phyloP scores from a whole-genome alignment of 371 early-diverging fungal genomes.

The Circinella minor region DNA sequence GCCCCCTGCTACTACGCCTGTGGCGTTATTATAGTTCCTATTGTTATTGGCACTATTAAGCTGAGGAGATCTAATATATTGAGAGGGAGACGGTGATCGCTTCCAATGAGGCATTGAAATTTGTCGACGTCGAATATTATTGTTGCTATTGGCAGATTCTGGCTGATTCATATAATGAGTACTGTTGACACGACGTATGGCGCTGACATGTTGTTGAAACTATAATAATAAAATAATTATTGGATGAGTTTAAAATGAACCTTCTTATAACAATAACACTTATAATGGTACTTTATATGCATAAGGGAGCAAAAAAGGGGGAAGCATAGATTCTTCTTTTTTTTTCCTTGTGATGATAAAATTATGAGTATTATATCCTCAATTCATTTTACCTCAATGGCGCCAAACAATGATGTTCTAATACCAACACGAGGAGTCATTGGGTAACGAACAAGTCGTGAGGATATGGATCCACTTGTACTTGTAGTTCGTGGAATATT shows the following conservation, averaged over 20 bases:
- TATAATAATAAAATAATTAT: constrained; percentile 13
- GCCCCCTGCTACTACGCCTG: neutral
- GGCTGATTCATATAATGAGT: constrained; percentile 11
- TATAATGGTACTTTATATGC: too few relatives aligned
- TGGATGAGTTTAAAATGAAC: constrained; percentile 18
- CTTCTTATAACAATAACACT: neutral
- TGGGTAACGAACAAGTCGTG: constrained; percentile 32
- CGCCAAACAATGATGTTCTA: constrained; percentile 52
- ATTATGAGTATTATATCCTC: neutral
- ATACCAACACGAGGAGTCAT: constrained; percentile 54
- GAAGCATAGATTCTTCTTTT: neutral
- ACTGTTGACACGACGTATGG: constrained; percentile 34
- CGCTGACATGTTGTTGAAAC: constrained; percentile 45
- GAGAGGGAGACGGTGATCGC: neutral
- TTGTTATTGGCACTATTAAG: too few relatives aligned
- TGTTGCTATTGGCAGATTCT: neutral
- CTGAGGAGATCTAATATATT: neutral
- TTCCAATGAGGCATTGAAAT: constrained; percentile 42
- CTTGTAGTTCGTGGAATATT: constrained; percentile 36
- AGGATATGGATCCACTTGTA: constrained; percentile 31
- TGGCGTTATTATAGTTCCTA: neutral
- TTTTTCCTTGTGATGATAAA: too few relatives aligned
- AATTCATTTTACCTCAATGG: constrained; percentile 46
- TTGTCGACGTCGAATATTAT: constrained; percentile 23
- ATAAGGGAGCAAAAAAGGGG: constrained; percentile 4